Evolutionary conservation across 2,329 filamentous ascomycete genomes (phyloP).

Genomic region (Alternaria sp.): DNA sequence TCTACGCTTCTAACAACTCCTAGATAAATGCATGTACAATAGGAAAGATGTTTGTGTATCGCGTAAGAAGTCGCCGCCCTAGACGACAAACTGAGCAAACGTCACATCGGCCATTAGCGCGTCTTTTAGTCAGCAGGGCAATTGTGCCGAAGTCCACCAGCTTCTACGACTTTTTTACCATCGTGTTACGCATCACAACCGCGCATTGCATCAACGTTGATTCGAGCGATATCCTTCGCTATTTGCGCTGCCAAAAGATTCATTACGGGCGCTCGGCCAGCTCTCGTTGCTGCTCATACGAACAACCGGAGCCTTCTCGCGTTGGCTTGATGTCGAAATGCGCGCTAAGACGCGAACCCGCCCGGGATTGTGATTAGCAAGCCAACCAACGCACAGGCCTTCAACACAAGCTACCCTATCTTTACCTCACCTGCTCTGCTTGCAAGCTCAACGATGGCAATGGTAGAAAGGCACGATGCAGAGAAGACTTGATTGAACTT

Average conservation of each 20-base stretch:
- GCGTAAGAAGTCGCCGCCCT: not conserved
- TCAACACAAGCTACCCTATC: not conserved
- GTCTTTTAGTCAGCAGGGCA: constrained; percentile 11
- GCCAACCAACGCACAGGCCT: not conserved
- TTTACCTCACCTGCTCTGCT: not conserved
- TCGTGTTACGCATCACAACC: not conserved
- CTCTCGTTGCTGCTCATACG: not conserved
- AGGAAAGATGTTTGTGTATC: not conserved
- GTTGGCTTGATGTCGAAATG: not conserved
- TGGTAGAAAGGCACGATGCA: not conserved
- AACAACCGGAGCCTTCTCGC: not conserved
- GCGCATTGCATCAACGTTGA: not conserved
- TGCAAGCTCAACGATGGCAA: not conserved
- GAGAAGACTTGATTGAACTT: not conserved
- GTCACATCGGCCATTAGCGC: not conserved
- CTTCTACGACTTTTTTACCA: not conserved
- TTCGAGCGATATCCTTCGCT: not conserved
- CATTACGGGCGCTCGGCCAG: not conserved
- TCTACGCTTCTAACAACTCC: not conserved
- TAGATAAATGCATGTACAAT: not conserved
- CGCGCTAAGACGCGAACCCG: not conserved
- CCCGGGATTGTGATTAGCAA: not conserved
- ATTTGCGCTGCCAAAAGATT: not conserved
- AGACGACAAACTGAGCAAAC: not conserved
- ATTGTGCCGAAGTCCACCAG: not conserved